Conservation (phyloP, 2,329 filamentous ascomycete genomes). For the Botryotinia calthae region DNA sequence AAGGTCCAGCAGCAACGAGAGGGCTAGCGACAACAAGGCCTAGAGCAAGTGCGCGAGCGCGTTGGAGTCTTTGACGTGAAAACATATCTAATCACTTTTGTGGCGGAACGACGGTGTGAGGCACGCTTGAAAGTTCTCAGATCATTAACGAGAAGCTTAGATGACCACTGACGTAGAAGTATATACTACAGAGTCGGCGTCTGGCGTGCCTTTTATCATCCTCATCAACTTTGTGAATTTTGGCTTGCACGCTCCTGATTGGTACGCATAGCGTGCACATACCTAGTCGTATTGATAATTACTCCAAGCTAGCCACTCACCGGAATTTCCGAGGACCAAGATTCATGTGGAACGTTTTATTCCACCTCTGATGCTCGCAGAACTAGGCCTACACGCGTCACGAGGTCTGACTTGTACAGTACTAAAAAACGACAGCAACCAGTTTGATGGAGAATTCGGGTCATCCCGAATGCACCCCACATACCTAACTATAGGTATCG, state of each 20-base stretch:
- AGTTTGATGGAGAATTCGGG: neutral
- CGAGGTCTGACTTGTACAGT: neutral
- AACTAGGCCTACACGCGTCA: neutral
- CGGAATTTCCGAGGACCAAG: neutral
- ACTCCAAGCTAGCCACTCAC: neutral
- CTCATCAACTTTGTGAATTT: neutral
- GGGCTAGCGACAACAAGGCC: constrained; percentile 41
- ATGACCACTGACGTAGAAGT: neutral
- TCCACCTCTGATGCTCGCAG: constrained; percentile 10
- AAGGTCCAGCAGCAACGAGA: constrained; percentile 53
- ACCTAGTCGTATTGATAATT: neutral
- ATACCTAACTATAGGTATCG: neutral
- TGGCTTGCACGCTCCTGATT: neutral
- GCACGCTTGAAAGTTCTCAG: neutral
- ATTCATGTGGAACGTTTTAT: neutral
- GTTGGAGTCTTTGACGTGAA: constrained; percentile 35
- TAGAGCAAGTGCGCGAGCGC: constrained; percentile 30
- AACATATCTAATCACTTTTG: constrained; percentile 36
- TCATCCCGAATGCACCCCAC: neutral
- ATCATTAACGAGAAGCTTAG: neutral
- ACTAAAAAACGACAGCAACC: neutral
- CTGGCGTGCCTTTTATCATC: neutral
- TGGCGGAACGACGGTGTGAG: constrained; percentile 13
- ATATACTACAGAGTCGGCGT: neutral
- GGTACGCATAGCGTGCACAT: neutral